Conservation (phyloP, 2,329 filamentous ascomycete species). For the Cephalotrichum gorgonifer region DNA sequence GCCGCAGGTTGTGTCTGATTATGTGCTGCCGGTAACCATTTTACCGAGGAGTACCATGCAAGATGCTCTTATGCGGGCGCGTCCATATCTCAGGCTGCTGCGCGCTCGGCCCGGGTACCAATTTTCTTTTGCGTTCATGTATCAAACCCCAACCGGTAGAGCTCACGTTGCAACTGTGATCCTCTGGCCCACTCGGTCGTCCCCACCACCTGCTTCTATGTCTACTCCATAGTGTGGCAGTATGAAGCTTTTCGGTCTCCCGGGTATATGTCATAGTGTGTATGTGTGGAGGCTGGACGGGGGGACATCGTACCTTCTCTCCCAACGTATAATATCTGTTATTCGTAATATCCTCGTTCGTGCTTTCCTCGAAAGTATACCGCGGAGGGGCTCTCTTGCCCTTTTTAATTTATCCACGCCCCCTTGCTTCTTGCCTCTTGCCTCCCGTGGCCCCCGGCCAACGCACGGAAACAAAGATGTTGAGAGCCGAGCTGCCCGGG, state of each 20-base stretch:
- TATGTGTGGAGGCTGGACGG: too few species aligned
- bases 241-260: not conserved
- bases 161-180: not conserved
- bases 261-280: not conserved
- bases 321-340: too few species aligned
- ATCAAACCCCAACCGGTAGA: not conserved
- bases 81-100: not conserved
- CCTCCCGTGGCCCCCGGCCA: not conserved
- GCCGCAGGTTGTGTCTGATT: not conserved
- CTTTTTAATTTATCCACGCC: not conserved
- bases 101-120: not conserved
- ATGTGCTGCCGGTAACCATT: not conserved
- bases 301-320: too few species aligned
- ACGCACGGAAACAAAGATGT: not conserved
- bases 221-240: not conserved
- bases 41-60: not conserved
- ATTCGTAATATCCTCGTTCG: not conserved
- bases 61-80: not conserved
- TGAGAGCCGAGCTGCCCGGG: not conserved
- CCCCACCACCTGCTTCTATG: not conserved
- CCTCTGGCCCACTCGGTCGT: too few species aligned
- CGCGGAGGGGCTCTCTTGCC: too few species aligned
- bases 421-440: not conserved
- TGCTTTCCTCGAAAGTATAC: not conserved
- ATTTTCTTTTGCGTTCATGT: not conserved